Evolutionary conservation across 208 protist genomes (phyloP).

Genomic region (Strigomonas oncopelti): DNA sequence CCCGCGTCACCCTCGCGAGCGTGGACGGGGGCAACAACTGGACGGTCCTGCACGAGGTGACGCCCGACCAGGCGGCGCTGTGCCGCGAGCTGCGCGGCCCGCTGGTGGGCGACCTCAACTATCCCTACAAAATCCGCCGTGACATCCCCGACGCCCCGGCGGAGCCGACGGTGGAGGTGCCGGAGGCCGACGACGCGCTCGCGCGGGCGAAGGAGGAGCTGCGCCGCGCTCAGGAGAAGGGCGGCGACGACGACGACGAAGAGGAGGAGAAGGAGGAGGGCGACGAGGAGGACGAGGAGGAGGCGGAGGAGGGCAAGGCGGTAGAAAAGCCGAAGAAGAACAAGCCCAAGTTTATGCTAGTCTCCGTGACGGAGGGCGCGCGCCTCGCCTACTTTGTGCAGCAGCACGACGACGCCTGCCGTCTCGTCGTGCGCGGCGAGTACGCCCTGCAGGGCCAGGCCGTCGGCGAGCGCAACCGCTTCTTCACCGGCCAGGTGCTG

Average conservation of each 20-base stretch:
- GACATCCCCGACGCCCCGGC: slow-evolving; percentile 67
- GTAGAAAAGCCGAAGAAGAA: slow-evolving; percentile 27
- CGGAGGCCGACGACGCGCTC: slow-evolving; percentile 40
- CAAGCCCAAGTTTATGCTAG: slow-evolving; percentile 75
- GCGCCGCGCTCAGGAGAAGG: slow-evolving; percentile 27
- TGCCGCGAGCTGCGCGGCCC: slow-evolving; percentile 81
- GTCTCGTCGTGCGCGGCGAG: slow-evolving; percentile 71
- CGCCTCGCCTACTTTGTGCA: slow-evolving; percentile 85
- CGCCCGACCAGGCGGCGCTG: slow-evolving; percentile 66
- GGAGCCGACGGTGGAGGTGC: slow-evolving; percentile 49
- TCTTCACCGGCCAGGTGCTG: slow-evolving; percentile 74
- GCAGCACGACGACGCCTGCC: slow-evolving; percentile 70
- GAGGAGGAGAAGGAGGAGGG: slow-evolving; percentile 56
- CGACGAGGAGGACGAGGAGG: slow-evolving; percentile 44
- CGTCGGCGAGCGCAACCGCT: slow-evolving; percentile 55
- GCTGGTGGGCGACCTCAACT: slow-evolving; percentile 75
- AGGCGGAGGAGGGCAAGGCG: slow-evolving; percentile 36
- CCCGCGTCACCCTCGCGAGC: slow-evolving; percentile 71
- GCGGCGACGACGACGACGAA: slow-evolving; percentile 47
- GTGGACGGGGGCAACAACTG: slow-evolving; percentile 78
- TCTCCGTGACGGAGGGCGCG: slow-evolving; percentile 66
- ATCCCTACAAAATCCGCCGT: slow-evolving; percentile 81
- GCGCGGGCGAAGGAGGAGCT: slow-evolving; percentile 43
- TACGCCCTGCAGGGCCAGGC: slow-evolving; percentile 49
- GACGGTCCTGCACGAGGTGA: slow-evolving; percentile 50